Evolutionary conservation across 257 asterid genomes (phyloP), one percentile per base, ranked within the genome.

Genomic region (Asclepias syriaca): DNA sequence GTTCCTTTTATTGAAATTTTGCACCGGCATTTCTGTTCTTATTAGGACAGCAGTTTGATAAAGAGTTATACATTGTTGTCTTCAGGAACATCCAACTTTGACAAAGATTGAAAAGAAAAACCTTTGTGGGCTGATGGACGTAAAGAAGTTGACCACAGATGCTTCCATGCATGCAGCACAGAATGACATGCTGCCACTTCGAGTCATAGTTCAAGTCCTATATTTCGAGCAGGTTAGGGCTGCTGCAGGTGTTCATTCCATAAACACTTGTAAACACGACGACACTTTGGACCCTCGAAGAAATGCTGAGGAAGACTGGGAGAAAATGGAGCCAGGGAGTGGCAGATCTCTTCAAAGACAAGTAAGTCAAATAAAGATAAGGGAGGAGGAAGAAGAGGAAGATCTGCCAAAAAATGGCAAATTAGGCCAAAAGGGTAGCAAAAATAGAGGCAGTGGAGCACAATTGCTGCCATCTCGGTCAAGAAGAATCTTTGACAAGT

Each of bases 161-260:
- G 96, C 88, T 7, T 84, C 96, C 18, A 89, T 87, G 90, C 97
- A 87, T 51, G 98, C 98, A 29, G 96, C 96, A 12, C 98, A 93
- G 66, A 93, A 93, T 15, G 98, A 93, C 45, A 86, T 83, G 63
- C 85, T 93, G 45, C 98, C 98, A 1, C 91, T 93, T 3, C 93
- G 98, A 0, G 78, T 87, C 27, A 92, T 91, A 3, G 98, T 91
- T 58, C 97, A 89, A 81, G 91, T 93, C 59, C 85, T 93, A 2
- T 91, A 84, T 66, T 85, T 86, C 45, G 97, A 91, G 72, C 98
- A 91, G 81, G 82, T 84, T 58, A 89, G 86, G 70, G 81, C 96
- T 21, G 82, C 96, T 50, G 82, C 88, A 2, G 75, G 79, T 16
- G 73, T 74, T 46, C 86, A 85, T 7, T 61, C 82, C 67, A 70